phyloP scores from a whole-genome alignment of 108 stramenopile genomes.

The Phaeodactylum tricornutum region DNA sequence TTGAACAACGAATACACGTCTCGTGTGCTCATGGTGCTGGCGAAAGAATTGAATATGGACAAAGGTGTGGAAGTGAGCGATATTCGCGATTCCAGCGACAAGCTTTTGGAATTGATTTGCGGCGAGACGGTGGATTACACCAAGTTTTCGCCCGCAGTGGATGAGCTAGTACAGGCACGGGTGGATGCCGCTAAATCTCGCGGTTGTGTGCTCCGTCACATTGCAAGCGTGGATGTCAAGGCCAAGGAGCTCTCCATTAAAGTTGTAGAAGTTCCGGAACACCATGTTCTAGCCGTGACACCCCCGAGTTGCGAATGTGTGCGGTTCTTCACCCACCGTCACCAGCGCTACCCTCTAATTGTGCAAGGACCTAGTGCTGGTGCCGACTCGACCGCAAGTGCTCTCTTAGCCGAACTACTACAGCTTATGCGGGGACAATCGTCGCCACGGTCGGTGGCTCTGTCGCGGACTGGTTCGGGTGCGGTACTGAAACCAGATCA shows the following conservation, averaged over 20 bases:
- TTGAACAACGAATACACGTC: conserved; percentile 56
- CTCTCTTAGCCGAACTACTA: conserved; percentile 54
- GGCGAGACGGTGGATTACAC: conserved; percentile 11
- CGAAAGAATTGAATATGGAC: conserved; percentile 47
- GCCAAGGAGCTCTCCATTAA: conserved; percentile 27
- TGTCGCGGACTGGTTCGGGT: conserved; percentile 11
- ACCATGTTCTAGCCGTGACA: conserved; percentile 56
- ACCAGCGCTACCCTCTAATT: conserved; percentile 49
- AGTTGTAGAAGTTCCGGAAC: conserved; percentile 52
- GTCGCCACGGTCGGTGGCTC: conserved; percentile 25
- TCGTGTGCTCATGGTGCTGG: conserved; percentile 48
- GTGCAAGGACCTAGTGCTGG: conserved; percentile 66
- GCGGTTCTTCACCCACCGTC: conserved; percentile 61
- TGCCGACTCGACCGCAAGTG: conserved; percentile 64
- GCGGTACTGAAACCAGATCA: background rate
- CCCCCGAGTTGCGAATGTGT: conserved; percentile 52
- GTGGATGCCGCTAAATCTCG: conserved; percentile 32
- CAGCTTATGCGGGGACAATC: conserved; percentile 32
- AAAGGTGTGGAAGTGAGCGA: conserved; percentile 17
- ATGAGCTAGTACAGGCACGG: conserved; percentile 18
- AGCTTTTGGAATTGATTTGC: conserved; percentile 7
- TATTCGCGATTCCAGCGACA: conserved; percentile 34
- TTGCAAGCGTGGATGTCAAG: conserved; percentile 49
- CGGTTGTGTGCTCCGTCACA: conserved; percentile 57
- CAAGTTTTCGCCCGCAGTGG: conserved; percentile 21